phyloP scores from a whole-genome alignment of 2,329 filamentous ascomycete genomes.

The Podosphaera fusca region DNA sequence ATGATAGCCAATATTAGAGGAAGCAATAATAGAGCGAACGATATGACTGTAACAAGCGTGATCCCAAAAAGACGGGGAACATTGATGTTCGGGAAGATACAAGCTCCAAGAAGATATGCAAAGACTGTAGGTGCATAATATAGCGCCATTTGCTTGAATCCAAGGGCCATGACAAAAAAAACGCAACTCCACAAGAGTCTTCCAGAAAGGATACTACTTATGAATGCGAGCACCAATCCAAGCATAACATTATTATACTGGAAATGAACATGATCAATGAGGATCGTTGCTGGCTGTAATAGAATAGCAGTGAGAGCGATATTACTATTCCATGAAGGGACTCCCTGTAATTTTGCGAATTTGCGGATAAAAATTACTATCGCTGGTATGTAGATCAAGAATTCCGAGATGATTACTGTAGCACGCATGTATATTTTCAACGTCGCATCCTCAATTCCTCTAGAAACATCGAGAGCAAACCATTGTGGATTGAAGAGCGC shows the following conservation, averaged over 20 bases:
- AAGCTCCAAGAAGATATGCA: constrained; percentile 70
- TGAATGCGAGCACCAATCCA: constrained; percentile 62
- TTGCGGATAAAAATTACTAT: constrained; percentile 66
- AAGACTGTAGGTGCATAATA: constrained; percentile 93
- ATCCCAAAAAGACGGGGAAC: constrained; percentile 49
- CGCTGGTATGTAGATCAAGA: constrained; percentile 70
- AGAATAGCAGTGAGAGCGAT: constrained; percentile 75
- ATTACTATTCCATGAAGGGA: constrained; percentile 60
- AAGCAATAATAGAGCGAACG: constrained; percentile 53
- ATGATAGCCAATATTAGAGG: constrained; percentile 53
- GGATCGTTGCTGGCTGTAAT: constrained; percentile 73
- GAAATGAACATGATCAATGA: constrained; percentile 89
- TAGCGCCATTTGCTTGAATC: constrained; percentile 97
- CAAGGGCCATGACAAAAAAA: constrained; percentile 83
- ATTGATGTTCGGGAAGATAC: constrained; percentile 51
- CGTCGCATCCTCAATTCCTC: constrained; percentile 52
- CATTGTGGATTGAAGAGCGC: constrained; percentile 55
- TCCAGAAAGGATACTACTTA: constrained; percentile 73
- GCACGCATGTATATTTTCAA: constrained; percentile 93
- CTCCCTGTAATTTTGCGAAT: constrained; percentile 50
- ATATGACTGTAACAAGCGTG: constrained; percentile 43
- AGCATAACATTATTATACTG: constrained; percentile 99
- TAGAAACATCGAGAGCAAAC: constrained; percentile 69
- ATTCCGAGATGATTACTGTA: constrained; percentile 77
- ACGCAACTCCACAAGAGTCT: constrained; percentile 72